These are phyloP conservation scores for Bryoerythrophyllum caledonicum DNA, from an alignment of 225 moss, liverwort and hornwort species.

Conservation along the genomic window DNA sequence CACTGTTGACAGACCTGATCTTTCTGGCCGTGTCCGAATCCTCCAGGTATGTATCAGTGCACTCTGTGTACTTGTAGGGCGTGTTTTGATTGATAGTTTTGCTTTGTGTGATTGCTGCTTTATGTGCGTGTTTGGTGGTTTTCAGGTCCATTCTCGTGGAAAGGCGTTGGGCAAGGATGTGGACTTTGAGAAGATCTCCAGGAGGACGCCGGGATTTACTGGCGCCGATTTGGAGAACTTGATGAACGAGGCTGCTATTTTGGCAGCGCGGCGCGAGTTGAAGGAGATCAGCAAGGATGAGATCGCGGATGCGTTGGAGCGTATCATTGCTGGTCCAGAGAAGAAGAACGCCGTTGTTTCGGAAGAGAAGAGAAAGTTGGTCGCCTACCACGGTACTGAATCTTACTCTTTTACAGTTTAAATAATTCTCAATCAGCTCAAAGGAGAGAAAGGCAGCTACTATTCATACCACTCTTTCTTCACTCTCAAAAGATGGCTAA, in stretches of 20 bases:
- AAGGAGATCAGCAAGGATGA: conserved; percentile 88
- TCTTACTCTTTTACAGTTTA: too few species aligned
- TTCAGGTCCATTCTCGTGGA: conserved; percentile 60
- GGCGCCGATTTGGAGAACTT: conserved; percentile 79
- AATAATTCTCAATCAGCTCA: too few species aligned
- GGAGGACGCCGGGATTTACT: conserved; percentile 82
- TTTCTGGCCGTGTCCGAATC: conserved; percentile 37
- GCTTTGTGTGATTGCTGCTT: too few species aligned
- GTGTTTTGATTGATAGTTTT: too few species aligned
- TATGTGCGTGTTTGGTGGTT: background rate
- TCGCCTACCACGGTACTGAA: conserved; percentile 67
- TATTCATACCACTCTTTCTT: too few species aligned
- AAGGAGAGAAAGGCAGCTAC: too few species aligned
- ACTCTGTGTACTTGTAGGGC: background rate
- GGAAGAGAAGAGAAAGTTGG: conserved; percentile 75
- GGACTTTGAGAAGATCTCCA: conserved; percentile 73
- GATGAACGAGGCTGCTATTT: conserved; percentile 81
- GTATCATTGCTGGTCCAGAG: conserved; percentile 79
- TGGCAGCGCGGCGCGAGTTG: conserved; percentile 71
- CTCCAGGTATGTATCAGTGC: conserved; percentile 29
- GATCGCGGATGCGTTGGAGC: conserved; percentile 75
- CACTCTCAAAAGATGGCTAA: too few species aligned
- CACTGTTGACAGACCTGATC: conserved; percentile 39
- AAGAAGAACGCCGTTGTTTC: conserved; percentile 83
- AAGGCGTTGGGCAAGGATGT: conserved; percentile 76